These are phyloP conservation scores for Oryza coarctata DNA, from an alignment of 176 grass and related monocot species.

Conservation along the genomic window DNA sequence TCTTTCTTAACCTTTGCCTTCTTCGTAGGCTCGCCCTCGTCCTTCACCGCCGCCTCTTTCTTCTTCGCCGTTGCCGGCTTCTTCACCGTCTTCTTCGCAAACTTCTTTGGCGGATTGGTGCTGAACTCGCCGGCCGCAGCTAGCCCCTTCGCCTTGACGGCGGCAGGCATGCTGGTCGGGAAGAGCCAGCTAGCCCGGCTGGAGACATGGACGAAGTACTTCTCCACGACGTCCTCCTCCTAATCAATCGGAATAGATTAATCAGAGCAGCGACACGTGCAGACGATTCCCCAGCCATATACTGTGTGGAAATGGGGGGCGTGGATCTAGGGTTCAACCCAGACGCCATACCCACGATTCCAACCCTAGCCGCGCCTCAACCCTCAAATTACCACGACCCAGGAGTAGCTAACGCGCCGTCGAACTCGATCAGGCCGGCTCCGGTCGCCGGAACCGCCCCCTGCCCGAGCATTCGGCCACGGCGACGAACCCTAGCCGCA, in stretches of 20 bases:
- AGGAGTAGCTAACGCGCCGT: constrained; percentile 22
- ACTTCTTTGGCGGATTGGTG: neutral
- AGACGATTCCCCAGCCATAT: neutral
- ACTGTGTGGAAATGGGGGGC: neutral
- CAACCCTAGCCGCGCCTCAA: neutral
- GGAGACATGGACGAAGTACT: constrained; percentile 16
- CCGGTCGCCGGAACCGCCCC: no score
- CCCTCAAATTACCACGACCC: constrained; percentile 32
- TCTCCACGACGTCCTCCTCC: constrained; percentile 39
- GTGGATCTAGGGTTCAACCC: constrained; percentile 45
- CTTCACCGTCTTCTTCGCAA: neutral
- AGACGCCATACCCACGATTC: constrained; percentile 20
- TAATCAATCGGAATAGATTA: constrained; percentile 23
- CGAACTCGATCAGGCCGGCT: neutral
- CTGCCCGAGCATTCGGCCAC: neutral
- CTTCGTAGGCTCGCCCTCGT: neutral
- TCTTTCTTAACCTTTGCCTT: constrained; percentile 20
- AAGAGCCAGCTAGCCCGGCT: constrained; percentile 33
- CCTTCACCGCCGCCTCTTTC: neutral
- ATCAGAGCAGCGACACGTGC: neutral
- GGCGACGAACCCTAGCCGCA: constrained; percentile 34
- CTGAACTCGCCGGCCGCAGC: neutral
- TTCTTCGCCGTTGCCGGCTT: neutral
- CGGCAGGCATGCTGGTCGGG: neutral
- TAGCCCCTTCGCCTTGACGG: neutral